Base-by-base conservation (phyloP, 208 protist species). In the Trypanosoma congolense region DNA sequence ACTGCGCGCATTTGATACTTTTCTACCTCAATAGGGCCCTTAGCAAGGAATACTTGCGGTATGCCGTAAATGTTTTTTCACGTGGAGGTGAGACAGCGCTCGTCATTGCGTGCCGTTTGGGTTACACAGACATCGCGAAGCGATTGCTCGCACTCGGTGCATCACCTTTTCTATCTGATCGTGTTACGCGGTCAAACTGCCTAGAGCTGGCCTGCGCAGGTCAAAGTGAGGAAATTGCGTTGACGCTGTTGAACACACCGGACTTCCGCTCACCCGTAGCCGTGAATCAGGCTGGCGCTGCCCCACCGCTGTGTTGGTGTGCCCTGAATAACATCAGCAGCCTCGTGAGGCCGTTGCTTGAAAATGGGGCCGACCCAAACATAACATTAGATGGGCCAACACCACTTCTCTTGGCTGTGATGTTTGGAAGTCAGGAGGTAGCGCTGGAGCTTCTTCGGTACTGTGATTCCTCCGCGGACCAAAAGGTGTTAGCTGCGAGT, bases 171-270 rank as follows among this genome's bases (percentile, higher is more conserved):
- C 79, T 70, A 56, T 75, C 83, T 71, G 80, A 88, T 61, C 76
- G 83, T 43, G 60, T 83, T 4, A 80, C 77, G 26, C 70, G 74
- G 33, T 64, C 80, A 29, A 77, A 83, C 55, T 70, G 73, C 31
- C 64, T 92, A 31, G 83, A 92, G 45, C 67, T 92, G 19, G 83
- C 83, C 8, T 92, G 83, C 53, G 70, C 83, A 8, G 87, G 84
- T 55, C 56, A 62, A 4, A 79, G 70, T 42, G 70, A 71, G 19
- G 68, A 72, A 19, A 83, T 92, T 60, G 80, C 80, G 9, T 36
- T 70, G 33, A 47, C 65, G 19, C 68, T 92, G 18, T 57, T 88
- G 18, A 22, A 72, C 12, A 57, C 71, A 0, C 61, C 61, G 8
- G 81, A 83, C 49, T 58, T 52, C 18, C 66, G 51, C 26, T 83